Evolutionary conservation across 2,329 filamentous ascomycete species (phyloP).

Genomic region (Xylariomycetidae sp.): DNA sequence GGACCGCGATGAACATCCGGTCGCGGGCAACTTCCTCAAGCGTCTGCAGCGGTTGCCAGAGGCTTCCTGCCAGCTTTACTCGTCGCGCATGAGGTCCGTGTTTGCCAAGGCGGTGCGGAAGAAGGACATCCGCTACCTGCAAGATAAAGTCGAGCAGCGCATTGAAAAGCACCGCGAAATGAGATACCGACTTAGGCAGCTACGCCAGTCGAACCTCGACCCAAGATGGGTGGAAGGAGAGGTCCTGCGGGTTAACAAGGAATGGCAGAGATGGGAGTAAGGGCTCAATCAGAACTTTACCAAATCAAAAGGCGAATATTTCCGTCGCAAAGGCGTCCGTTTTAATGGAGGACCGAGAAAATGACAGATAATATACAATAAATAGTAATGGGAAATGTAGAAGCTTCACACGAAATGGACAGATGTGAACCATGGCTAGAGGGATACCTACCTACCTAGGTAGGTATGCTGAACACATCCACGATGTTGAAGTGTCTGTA

Average conservation of each 20-base stretch:
- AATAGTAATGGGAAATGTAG: too few species aligned
- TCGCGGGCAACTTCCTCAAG: conserved; percentile 61
- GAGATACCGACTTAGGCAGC: conserved; percentile 4
- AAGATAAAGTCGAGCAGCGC: conserved; percentile 50
- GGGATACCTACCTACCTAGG: too few species aligned
- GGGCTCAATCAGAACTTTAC: too few species aligned
- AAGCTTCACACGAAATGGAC: too few species aligned
- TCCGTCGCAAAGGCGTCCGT: too few species aligned
- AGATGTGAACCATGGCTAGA: too few species aligned
- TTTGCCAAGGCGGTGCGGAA: conserved; percentile 62
- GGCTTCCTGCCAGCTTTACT: conserved; percentile 73
- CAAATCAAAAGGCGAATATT: background rate
- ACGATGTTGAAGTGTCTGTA: too few species aligned
- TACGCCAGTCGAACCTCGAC: conserved; percentile 22
- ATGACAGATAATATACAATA: too few species aligned
- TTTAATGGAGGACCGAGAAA: too few species aligned
- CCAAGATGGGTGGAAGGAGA: conserved; percentile 36
- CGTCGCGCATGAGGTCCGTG: conserved; percentile 66
- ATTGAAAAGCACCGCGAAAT: conserved; percentile 55
- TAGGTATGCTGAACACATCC: too few species aligned
- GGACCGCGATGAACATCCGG: conserved; percentile 32
- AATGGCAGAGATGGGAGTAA: conserved; percentile 56
- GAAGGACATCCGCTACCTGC: conserved; percentile 61
- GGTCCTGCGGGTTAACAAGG: conserved; percentile 42
- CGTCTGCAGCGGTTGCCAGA: conserved; percentile 49